Evolutionary conservation across 108 stramenopile species (phyloP).

Genomic region (Cyclostephanos tholiformis): DNA sequence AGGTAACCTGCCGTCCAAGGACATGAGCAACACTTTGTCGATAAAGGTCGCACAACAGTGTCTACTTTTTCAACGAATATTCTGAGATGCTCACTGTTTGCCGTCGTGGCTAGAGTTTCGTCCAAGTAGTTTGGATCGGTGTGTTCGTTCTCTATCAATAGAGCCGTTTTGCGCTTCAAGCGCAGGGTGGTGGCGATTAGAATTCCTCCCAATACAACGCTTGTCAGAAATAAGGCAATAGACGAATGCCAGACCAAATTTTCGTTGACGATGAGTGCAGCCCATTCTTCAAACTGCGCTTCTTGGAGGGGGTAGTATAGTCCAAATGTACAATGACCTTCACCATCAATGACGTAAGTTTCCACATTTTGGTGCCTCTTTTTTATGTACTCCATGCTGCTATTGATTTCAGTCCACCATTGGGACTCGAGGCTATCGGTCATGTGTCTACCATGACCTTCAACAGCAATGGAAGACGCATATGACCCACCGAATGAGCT

Average conservation of each 20-base stretch:
- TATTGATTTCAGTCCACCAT: conserved; percentile 49
- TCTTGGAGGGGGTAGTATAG: conserved; percentile 57
- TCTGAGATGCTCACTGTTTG: background rate
- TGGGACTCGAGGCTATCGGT: conserved; percentile 16
- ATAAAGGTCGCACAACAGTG: conserved; percentile 1
- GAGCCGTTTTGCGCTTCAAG: background rate
- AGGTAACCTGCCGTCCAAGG: conserved; percentile 45
- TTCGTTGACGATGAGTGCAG: conserved; percentile 45
- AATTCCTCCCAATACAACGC: conserved; percentile 26
- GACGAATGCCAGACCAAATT: conserved; percentile 18
- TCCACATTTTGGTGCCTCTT: conserved; percentile 52
- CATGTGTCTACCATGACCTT: conserved; percentile 18
- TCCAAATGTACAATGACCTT: conserved; percentile 62
- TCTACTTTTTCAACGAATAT: conserved; percentile 7
- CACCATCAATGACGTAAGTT: conserved; percentile 48
- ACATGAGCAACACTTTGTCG: conserved; percentile 19
- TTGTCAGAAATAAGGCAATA: conserved; percentile 25
- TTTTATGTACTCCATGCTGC: conserved; percentile 35
- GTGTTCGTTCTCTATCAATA: background rate
- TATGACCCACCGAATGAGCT: background rate
- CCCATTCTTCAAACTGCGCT: conserved; percentile 47
- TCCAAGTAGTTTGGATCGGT: conserved; percentile 7
- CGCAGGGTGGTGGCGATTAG: conserved; percentile 1
- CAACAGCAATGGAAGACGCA: background rate
- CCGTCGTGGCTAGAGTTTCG: background rate